Evolutionary conservation across 345 rosid genomes (phyloP).

Genomic region (Noccaea bulbosa): DNA sequence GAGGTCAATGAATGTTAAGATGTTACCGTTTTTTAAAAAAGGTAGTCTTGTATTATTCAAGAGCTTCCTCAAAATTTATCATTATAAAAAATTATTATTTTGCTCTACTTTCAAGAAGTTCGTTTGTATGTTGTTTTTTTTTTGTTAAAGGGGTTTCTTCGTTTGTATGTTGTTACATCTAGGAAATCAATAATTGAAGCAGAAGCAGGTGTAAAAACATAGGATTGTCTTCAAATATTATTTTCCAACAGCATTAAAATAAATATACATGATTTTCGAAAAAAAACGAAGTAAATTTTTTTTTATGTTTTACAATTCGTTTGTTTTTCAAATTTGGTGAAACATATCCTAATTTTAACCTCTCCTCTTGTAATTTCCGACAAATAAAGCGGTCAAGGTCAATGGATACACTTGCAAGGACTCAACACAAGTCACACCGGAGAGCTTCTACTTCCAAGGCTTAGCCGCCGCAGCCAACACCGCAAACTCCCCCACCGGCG

Average conservation of each 20-base stretch:
- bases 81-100: no score
- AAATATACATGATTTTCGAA: background rate
- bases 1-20: background rate
- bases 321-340: background rate
- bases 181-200: background rate
- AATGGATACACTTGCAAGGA: conserved; percentile 47
- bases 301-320: background rate
- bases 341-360: background rate
- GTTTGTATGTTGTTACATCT: conserved; percentile 2
- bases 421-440: conserved; percentile 38
- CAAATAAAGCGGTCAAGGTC: conserved; percentile 39
- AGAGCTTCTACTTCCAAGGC: conserved; percentile 43
- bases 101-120: no score
- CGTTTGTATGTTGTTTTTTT: background rate
- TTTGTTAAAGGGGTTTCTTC: no score
- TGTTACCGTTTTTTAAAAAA: background rate
- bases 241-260: background rate
- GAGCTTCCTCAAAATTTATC: no score
- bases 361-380: background rate
- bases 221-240: conserved; percentile 26
- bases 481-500: conserved; percentile 31
- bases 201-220: conserved; percentile 14
- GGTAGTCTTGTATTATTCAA: no score
- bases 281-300: no score
- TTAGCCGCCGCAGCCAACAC: conserved; percentile 16